Evolutionary conservation across 208 protist genomes (phyloP).

Genomic region (Acanthamoeba culbertsoni): DNA sequence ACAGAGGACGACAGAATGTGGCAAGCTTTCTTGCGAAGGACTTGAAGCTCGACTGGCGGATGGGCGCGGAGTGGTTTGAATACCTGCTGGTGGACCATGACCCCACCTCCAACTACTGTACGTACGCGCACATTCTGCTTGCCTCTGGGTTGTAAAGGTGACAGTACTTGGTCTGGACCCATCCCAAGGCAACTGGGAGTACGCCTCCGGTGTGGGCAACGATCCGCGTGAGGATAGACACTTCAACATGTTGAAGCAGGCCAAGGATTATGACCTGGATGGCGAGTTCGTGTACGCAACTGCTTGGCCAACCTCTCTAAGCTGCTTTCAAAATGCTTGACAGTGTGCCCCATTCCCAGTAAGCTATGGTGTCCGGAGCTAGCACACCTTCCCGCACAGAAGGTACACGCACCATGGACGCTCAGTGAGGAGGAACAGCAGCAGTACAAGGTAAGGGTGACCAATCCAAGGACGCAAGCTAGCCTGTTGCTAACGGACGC

Average conservation of each 20-base stretch:
- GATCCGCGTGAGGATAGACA: slow-evolving; percentile 58
- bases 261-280: slow-evolving; percentile 7
- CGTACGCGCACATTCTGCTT: not conserved
- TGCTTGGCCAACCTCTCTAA: not conserved
- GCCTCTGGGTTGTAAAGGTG: not conserved
- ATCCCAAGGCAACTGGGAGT: slow-evolving; percentile 60
- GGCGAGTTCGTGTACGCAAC: not conserved
- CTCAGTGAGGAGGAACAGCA: not conserved
- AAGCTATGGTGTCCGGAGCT: slow-evolving; percentile 63
- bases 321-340: not conserved
- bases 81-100: slow-evolving; percentile 89
- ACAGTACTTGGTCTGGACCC: not conserved
- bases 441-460: not conserved
- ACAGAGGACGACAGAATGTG: slow-evolving; percentile 76
- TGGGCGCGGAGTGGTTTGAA: slow-evolving; percentile 89
- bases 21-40: slow-evolving; percentile 81
- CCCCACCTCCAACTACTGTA: slow-evolving; percentile 82
- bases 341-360: too few relatives aligned
- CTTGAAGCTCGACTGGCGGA: slow-evolving; percentile 89
- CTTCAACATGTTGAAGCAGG: slow-evolving; percentile 68
- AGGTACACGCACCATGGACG: not conserved
- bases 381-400: not conserved
- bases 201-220: slow-evolving; percentile 50
- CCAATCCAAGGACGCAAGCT: too few relatives aligned
- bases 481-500: too few relatives aligned